Base-by-base conservation (phyloP, 2,329 filamentous ascomycete genomes). In the Fusarium brevicatenulatum region DNA sequence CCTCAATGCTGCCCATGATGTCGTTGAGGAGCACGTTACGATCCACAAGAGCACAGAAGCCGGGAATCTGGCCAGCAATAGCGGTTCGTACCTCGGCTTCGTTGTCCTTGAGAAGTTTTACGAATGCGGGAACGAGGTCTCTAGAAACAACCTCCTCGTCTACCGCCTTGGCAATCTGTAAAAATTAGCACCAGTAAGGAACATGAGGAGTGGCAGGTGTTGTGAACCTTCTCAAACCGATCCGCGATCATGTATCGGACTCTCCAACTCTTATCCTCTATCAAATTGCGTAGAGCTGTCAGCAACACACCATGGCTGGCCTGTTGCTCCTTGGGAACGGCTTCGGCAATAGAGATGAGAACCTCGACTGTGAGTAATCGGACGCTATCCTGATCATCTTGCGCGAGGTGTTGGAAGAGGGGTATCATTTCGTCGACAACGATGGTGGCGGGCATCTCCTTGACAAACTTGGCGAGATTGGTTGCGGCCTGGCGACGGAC, bases 211-310 rank as follows among this genome's bases (percentile, higher is more conserved):
- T 18, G 19, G n/a, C 9, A 46, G 40, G 23, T 36, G 43, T 18
- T 39, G 25, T 58, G 32, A 50, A 77, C 94, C 92, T 98, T 98
- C 84, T 99, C 96, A 80, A 98, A 99, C 81, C 95, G 91, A 83
- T 99, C 96, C 54, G 96, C 96, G 78, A 99, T 96, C 96, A 99
- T 99, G 84, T 98, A 99, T 81, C 96, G 91, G 68, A 99, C 96
- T 80, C 96, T 91, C 96, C 96, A 99, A 86, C 96, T 98, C 90
- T 98, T 99, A 83, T 99, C 96, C 80, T 98, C 96, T 84, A 99
- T 98, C 80, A 99, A 85, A 84, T 91, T 97, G 78, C 96, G 92
- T 79, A 99, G 86, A 50, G 95, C 95, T 56, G 94, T 95, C 79
- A 99, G 87, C 65, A 99, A 86, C 63, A 98, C 94, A 59, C 95